Percentiles rank a stretch among this genome's conserved stretches.
These are phyloP conservation scores for Pythium sukuiense DNA, from an alignment of 352 stramenopile species.

Conservation along the genomic window DNA sequence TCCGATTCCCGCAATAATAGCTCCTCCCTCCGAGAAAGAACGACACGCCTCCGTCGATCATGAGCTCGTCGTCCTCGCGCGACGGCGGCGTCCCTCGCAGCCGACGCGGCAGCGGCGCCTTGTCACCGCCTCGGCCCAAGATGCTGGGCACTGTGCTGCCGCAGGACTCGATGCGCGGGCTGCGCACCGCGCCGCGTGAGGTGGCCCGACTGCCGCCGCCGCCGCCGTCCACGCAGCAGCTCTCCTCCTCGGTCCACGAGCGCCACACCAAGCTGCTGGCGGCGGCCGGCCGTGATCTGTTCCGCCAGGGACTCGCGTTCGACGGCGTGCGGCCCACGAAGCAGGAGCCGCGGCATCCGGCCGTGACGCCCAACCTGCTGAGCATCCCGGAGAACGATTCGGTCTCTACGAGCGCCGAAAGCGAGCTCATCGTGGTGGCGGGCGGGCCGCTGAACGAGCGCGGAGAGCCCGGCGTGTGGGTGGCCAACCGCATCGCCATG, in stretches of 20 bases:
- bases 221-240: constrained; percentile 14
- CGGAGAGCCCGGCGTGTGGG: constrained; percentile 35
- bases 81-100: not conserved
- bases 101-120: not conserved
- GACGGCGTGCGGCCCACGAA: constrained; percentile 42
- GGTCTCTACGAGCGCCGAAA: constrained; percentile 7
- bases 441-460: constrained; percentile 35
- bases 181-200: constrained; percentile 14
- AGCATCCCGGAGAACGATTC: constrained; percentile 51
- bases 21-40: not conserved
- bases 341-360: constrained; percentile 40
- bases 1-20: constrained; percentile 5
- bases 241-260: constrained; percentile 9
- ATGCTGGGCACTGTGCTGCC: constrained; percentile 48
- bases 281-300: constrained; percentile 58
- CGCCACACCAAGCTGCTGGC: constrained; percentile 39
- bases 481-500: constrained; percentile 38
- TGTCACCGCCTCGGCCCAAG: constrained; percentile 21
- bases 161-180: constrained; percentile 44
- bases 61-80: not conserved
- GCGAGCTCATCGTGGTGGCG: constrained; percentile 55
- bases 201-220: constrained; percentile 5
- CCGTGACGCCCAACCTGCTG: constrained; percentile 48
- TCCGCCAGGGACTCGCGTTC: constrained; percentile 55
- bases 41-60: not conserved